Percentiles rank a stretch among this genome's conserved stretches.
These are phyloP conservation scores for Penicillium decumbens DNA, from an alignment of 2,329 filamentous ascomycete genomes.

Conservation along the genomic window DNA sequence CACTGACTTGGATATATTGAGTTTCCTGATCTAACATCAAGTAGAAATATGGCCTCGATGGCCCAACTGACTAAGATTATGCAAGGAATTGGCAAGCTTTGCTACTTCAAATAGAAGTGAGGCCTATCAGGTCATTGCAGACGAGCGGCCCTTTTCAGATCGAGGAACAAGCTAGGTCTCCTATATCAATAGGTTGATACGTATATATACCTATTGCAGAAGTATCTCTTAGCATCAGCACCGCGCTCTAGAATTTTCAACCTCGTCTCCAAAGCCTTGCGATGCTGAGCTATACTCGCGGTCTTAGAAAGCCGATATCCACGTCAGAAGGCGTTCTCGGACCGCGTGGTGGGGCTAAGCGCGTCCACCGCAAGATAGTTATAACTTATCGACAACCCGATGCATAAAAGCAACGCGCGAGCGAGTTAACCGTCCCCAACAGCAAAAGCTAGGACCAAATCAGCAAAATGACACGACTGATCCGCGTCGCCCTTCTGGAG, in stretches of 20 bases:
- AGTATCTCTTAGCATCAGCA: neutral
- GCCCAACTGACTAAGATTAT: neutral
- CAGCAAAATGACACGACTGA: conserved; percentile 11
- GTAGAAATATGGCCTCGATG: neutral
- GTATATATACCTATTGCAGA: too few relatives aligned
- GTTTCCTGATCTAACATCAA: too few relatives aligned
- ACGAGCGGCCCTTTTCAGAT: too few relatives aligned
- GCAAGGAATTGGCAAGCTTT: neutral
- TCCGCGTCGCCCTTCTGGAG: conserved; percentile 27
- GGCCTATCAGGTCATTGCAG: too few relatives aligned
- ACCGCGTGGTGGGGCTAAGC: conserved; percentile 16
- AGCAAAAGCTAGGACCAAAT: neutral
- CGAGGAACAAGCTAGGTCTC: too few relatives aligned
- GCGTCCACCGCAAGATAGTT: conserved; percentile 4
- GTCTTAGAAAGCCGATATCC: neutral
- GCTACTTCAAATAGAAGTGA: too few relatives aligned
- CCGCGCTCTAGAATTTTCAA: neutral
- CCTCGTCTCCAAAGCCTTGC: neutral
- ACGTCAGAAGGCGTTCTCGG: conserved; percentile 4
- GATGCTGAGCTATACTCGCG: neutral
- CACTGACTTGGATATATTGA: neutral
- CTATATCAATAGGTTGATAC: too few relatives aligned
- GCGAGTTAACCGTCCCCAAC: neutral
- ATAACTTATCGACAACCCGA: neutral
- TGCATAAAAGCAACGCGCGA: conserved; percentile 5